Base-by-base conservation (phyloP, 495 filamentous ascomycete genomes). In the Aspergillus leporis region DNA sequence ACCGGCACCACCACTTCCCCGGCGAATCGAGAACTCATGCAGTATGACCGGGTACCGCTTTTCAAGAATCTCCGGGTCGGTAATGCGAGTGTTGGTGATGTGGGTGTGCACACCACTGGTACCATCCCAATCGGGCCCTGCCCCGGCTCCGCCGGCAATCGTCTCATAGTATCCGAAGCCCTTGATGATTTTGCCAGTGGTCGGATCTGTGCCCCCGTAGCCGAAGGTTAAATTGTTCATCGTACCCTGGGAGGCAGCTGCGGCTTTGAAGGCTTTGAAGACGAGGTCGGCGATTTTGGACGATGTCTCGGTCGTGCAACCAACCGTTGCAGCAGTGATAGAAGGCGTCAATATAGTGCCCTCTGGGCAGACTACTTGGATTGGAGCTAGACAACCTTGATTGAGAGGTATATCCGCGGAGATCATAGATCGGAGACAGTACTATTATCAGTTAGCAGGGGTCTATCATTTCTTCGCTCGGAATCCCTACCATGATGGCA, bases 11-110 rank as follows among this genome's bases (percentile, higher is more conserved):
- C 75, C 76, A 13, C 85, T 88, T 0, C 85, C 85, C 85, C 93
- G 41, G 86, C 93, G 78, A 23, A 97, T 79, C 3, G 85, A 85
- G 70, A 96, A 97, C 64, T 92, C 83, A 0, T 87, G 81, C 16
- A 97, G 76, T 10, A 97, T 69, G 2, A 97, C 90, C 1, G 93
- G 93, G 67, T 97, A 97, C n/a, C 93, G 81, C 0, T 91, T 78
- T 71, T 98, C 93, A 65, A 98, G 91, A 19, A 93, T 83, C 67
- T 98, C 93, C 0, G 89, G 80, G 76, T 98, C 93, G 0, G 93
- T 96, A 68, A 97, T 97, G 7, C 93, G 85, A 3, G 93, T 98
- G 70, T 98, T 98, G 14, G 93, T 98, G 89, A 97, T 96, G 74
- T 98, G 91, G 21, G 85, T 87, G 70, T 98, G 93, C 45, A 97